Base-by-base conservation (phyloP, 2,329 filamentous ascomycete species). In the Ophiostoma novo-ulmi region DNA sequence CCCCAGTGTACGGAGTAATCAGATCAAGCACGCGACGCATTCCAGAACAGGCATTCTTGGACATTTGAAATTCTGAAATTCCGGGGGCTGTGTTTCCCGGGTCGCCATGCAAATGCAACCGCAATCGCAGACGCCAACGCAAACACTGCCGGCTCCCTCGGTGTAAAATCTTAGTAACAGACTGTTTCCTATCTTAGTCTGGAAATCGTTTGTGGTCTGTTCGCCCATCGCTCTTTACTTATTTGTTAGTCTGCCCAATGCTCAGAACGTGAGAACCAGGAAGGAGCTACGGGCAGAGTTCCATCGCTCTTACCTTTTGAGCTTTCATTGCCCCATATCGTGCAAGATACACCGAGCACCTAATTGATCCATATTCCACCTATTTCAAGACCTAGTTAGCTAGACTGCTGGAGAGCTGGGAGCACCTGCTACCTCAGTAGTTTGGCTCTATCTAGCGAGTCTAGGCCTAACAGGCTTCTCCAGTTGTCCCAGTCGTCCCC, bases 211-310 rank as follows among this genome's bases (percentile, higher is more conserved):
- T 48, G 44, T 26, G 52, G 61, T n/a, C 31, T 36, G 31, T 64
- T 38, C 35, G 61, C 31, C 13, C 61, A 64, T 64, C 31, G 31
- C 36, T 44, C 64, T 44, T 67, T 67, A 38, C 64, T 6, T 64
- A 38, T 38, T 64, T 17, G 61, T 26, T 64, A 64, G 61, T 31
- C 61, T 64, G 61, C 6, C 52, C 52, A 58, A 26, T 26, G 31
- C 61, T 35, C 61, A 64, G 61, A 38, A 38, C 17, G n/a, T 14
- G 31, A 22, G 52, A 58, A 31, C 35, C 31, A 39, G 61, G 61
- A 64, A 64, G 61, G 61, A 67, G 69, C 69, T 67, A 61, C 38
- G 69, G 35, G 52, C 69, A 70, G 64, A 44, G 52, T 70, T 67
- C 26, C 69, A 70, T 67, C 64, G 69, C 63, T 39, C 64, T 36